These are phyloP conservation scores for Marchantia polymorpha DNA, from an alignment of 225 moss, liverwort and hornwort genomes.

Conservation along the genomic window DNA sequence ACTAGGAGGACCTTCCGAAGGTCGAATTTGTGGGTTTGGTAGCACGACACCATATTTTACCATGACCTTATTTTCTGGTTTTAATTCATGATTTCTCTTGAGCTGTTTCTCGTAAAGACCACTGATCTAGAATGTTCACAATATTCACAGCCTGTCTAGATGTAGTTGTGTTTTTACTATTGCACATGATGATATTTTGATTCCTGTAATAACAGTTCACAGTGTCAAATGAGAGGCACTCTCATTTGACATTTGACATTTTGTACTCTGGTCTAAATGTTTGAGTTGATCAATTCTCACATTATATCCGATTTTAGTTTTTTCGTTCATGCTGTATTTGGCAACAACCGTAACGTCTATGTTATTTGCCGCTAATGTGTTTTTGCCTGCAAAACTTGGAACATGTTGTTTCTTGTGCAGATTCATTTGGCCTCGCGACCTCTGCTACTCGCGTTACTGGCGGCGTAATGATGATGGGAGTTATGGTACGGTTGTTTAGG, in stretches of 20 bases:
- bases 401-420: constrained; percentile 30
- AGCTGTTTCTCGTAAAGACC: not conserved
- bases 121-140: not conserved
- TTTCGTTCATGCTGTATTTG: no score
- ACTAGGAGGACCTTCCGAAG: no score
- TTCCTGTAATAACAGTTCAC: no score
- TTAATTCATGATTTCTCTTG: not conserved
- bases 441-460: constrained; percentile 91
- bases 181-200: no score
- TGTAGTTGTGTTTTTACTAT: not conserved
- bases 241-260: no score
- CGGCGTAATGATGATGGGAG: constrained; percentile 87
- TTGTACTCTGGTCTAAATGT: no score
- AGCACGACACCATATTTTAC: not conserved
- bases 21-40: not conserved
- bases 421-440: constrained; percentile 91
- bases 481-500: constrained; percentile 49
- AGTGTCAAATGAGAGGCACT: no score
- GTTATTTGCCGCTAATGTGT: not conserved
- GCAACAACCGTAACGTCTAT: no score
- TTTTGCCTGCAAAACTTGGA: not conserved
- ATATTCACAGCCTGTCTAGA: not conserved
- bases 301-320: no score
- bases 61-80: not conserved
- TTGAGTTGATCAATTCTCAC: no score